Base-by-base conservation (phyloP, 805 yeast species). In the Starmerella stigmatis region DNA sequence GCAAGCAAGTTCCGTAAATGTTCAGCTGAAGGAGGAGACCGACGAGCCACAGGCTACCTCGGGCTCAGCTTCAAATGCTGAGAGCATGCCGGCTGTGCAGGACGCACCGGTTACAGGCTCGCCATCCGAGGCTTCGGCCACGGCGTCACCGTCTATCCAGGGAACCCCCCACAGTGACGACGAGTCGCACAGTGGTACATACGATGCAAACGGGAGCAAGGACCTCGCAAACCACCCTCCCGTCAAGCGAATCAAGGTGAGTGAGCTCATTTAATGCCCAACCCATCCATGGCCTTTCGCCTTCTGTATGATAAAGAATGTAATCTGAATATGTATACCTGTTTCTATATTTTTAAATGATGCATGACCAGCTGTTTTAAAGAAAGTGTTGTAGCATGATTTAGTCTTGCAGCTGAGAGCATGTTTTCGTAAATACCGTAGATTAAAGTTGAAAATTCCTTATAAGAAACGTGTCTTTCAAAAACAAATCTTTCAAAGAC, bases 181-280 rank as follows among this genome's bases (percentile, higher is more conserved):
- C 12, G 22, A 23, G 22, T 12, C 32, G 20, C 29, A 20, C 23
- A 35, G 10, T 27, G n/a, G 26, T 7, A 7, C 16, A n/a, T 3
- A n/a, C 21, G 20, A 27, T 20, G 35, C 21, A 6, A 19, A 26
- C 29, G 23, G 34, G 4, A 10, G 20, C 29, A 26, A 16, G 23
- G 37, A 31, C 3, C 22, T 25, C 17, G 30, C 39, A 32, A 19
- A 20, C 23, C 20, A n/a, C 34, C 43, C 36, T 3, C 35, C 33
- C 17, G 15, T 44, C 6, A 51, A 51, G 32, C 44, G 54, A 11
- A 46, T 48, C 36, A 47, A 44, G 25, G 52, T 51, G 33, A 41
- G 47, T 40, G 54, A 51, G 37, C 45, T 46, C 11, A 15, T 48
- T 13, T 51, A 33, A 16, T 7, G 29, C 12, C 11, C 28, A 5